phyloP scores from a whole-genome alignment of 441 rosid species.

The Adansonia grandidieri region DNA sequence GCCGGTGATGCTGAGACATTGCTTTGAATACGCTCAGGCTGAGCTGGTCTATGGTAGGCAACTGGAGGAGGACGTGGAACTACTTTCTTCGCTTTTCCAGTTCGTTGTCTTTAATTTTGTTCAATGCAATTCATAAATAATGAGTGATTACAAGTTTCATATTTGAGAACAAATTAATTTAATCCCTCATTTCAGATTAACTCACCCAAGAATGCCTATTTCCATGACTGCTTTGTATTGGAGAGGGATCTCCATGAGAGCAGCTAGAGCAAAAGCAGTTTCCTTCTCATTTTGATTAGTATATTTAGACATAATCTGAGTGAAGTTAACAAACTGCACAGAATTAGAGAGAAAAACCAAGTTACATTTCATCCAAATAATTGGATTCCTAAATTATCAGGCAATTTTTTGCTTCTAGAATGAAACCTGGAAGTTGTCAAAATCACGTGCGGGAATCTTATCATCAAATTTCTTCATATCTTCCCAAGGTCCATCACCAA shows the following conservation, averaged over 20 bases:
- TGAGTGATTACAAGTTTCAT: background rate
- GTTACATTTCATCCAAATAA: background rate
- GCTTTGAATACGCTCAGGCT: constrained; percentile 36
- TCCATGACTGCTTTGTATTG: constrained; percentile 74
- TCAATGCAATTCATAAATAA: background rate
- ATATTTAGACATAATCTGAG: constrained; percentile 59
- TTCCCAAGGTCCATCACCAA: constrained; percentile 96
- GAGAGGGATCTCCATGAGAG: constrained; percentile 87
- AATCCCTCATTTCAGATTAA: background rate
- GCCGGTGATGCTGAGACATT: constrained; percentile 31
- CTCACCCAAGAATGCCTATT: constrained; percentile 63
- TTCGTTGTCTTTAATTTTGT: constrained; percentile 40
- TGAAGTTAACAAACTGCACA: constrained; percentile 83
- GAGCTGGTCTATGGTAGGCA: constrained; percentile 37
- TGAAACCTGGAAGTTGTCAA: constrained; percentile 84
- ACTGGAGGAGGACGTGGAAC: constrained; percentile 75
- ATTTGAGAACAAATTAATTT: no score
- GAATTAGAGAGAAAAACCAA: constrained; percentile 4
- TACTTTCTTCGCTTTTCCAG: constrained; percentile 54
- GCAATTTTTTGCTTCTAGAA: background rate
- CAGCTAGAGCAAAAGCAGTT: constrained; percentile 84
- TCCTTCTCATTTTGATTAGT: constrained; percentile 53
- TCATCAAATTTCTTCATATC: constrained; percentile 86
- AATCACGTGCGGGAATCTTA: constrained; percentile 70
- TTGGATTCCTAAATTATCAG: background rate